Conservation (phyloP, 2,329 filamentous ascomycete species). For the Chaetomium sp. region DNA sequence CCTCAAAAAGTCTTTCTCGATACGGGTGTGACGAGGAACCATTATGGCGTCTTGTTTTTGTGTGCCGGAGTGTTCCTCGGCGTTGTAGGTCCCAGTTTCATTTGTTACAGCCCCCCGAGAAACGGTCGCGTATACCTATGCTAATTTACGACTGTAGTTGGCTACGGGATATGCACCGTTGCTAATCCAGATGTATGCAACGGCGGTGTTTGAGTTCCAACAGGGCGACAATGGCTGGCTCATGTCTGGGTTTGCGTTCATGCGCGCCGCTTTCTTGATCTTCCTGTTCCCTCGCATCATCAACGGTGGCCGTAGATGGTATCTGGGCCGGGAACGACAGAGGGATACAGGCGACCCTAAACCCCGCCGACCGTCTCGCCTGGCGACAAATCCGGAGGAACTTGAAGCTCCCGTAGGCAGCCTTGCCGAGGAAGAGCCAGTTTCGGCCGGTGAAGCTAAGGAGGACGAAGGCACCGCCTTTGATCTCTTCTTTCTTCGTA, state of each 20-base stretch:
- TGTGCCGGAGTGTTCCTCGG: slow-evolving; percentile 67
- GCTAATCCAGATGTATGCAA: slow-evolving; percentile 62
- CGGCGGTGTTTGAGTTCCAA: slow-evolving; percentile 56
- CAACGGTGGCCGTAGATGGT: slow-evolving; percentile 37
- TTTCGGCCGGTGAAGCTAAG: slow-evolving; percentile 39
- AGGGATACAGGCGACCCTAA: slow-evolving; percentile 7
- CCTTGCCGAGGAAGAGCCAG: slow-evolving; percentile 50
- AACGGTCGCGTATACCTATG: neutral
- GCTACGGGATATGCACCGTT: slow-evolving; percentile 69
- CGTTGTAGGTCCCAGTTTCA: slow-evolving; percentile 49
- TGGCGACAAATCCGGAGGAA: slow-evolving; percentile 45
- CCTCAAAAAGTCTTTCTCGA: slow-evolving; percentile 57
- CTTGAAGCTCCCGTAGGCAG: slow-evolving; percentile 47
- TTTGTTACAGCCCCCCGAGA: neutral
- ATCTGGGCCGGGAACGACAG: slow-evolving; percentile 24
- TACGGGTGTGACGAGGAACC: slow-evolving; percentile 54
- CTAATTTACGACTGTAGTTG: slow-evolving; percentile 43
- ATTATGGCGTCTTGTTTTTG: slow-evolving; percentile 65
- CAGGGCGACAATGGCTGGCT: slow-evolving; percentile 60
- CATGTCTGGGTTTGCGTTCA: slow-evolving; percentile 58
- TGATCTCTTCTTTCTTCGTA: slow-evolving; percentile 68
- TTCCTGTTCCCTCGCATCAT: slow-evolving; percentile 58
- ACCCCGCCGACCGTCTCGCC: neutral
- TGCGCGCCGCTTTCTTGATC: slow-evolving; percentile 58
- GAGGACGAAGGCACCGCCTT: slow-evolving; percentile 58